Evolutionary conservation across 164 flowering plant species (phyloP).

Genomic region (Hamamelis virginiana): DNA sequence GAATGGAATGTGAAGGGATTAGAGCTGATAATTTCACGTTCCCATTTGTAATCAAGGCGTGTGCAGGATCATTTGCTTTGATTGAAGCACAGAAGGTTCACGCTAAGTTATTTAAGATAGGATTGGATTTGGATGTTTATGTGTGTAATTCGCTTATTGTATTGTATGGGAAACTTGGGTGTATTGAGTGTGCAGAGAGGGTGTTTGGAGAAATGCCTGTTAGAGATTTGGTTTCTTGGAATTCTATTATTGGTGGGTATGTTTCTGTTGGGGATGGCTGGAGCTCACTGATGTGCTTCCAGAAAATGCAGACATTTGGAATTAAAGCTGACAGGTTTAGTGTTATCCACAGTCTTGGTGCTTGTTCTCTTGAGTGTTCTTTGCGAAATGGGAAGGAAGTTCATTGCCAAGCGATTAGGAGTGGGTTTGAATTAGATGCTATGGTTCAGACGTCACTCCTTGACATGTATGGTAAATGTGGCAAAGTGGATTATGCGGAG

Average conservation of each 20-base stretch:
- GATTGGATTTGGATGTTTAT: slow-evolving; percentile 47
- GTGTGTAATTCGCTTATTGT: slow-evolving; percentile 52
- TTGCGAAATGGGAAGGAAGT: slow-evolving; percentile 26
- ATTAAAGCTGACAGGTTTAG: slow-evolving; percentile 43
- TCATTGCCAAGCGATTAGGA: slow-evolving; percentile 22
- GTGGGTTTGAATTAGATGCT: slow-evolving; percentile 17
- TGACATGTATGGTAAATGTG: slow-evolving; percentile 71
- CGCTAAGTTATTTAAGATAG: slow-evolving; percentile 39
- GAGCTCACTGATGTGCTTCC: slow-evolving; percentile 35
- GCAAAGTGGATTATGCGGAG: slow-evolving; percentile 44
- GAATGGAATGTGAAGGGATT: slow-evolving; percentile 36
- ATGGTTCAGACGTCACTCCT: slow-evolving; percentile 60
- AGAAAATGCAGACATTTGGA: slow-evolving; percentile 39
- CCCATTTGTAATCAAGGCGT: slow-evolving; percentile 66
- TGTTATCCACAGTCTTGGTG: neutral
- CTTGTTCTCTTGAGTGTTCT: slow-evolving; percentile 7
- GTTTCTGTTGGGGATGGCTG: slow-evolving; percentile 44
- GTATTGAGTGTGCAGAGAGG: slow-evolving; percentile 38
- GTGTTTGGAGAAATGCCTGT: slow-evolving; percentile 56
- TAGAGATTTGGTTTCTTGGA: slow-evolving; percentile 72
- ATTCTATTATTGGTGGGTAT: slow-evolving; percentile 66
- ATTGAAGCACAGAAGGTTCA: slow-evolving; percentile 51
- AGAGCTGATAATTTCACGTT: slow-evolving; percentile 47
- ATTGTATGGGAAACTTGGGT: slow-evolving; percentile 63
- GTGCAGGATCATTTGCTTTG: slow-evolving; percentile 27